These are phyloP conservation scores for Aspergillus ustus DNA, from an alignment of 2,329 filamentous ascomycete genomes.

Conservation along the genomic window DNA sequence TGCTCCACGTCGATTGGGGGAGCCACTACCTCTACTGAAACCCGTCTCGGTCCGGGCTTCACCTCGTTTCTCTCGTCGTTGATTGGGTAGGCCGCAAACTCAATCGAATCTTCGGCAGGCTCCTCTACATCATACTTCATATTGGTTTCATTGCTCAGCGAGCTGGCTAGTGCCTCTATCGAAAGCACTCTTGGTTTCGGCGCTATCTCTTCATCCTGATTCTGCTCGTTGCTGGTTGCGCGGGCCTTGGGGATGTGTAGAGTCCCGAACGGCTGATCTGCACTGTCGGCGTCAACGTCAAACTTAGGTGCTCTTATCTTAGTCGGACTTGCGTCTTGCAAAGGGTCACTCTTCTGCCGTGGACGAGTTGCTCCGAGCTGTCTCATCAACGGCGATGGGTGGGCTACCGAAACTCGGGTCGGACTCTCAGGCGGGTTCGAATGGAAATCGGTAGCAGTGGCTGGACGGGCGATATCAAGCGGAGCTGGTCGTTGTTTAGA, in stretches of 20 bases:
- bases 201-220: neutral
- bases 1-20: neutral
- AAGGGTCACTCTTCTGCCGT: slow-evolving; percentile 37
- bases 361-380: slow-evolving; percentile 33
- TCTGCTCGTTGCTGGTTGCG: neutral
- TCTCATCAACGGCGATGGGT: slow-evolving; percentile 35
- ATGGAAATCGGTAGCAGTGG: slow-evolving; percentile 57
- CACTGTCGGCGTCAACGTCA: slow-evolving; percentile 36
- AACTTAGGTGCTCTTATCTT: slow-evolving; percentile 38
- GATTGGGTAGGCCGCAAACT: neutral
- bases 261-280: slow-evolving; percentile 25
- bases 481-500: slow-evolving; percentile 36
- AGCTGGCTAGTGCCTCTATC: neutral
- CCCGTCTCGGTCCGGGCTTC: neutral
- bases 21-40: neutral
- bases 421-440: slow-evolving; percentile 31
- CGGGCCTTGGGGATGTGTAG: slow-evolving; percentile 3
- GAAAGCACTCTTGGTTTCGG: neutral
- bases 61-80: neutral
- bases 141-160: neutral
- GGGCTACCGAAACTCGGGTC: slow-evolving; percentile 21
- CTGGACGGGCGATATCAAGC: slow-evolving; percentile 42
- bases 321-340: slow-evolving; percentile 31
- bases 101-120: neutral
- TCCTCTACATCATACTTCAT: neutral